Percentiles rank a stretch among this genome's conserved stretches.
phyloP scores from a whole-genome alignment of 1,284 basidiomycete genomes.

The Ustilago trichophora region DNA sequence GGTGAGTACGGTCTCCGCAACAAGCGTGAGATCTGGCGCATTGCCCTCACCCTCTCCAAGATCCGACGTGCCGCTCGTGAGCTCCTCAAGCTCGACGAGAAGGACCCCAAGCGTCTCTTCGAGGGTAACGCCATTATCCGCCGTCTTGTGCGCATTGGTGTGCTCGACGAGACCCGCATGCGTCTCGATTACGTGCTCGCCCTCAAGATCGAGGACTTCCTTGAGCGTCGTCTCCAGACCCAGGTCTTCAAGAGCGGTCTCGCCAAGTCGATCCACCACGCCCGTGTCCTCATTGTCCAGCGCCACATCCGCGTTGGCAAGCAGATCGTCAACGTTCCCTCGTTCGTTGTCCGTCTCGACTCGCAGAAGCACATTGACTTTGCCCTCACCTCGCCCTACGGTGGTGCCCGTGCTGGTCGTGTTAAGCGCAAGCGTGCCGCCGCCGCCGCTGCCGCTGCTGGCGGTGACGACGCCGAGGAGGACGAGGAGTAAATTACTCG shows the following conservation, averaged over 20 bases:
- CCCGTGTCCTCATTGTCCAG: slow-evolving; percentile 96
- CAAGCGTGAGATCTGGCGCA: slow-evolving; percentile 99
- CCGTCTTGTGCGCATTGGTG: slow-evolving; percentile 98
- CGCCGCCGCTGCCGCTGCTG: slow-evolving; percentile 90
- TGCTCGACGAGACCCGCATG: slow-evolving; percentile 99
- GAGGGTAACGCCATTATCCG: slow-evolving; percentile 99
- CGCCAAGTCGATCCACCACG: slow-evolving; percentile 98
- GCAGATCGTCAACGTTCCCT: slow-evolving; percentile 99
- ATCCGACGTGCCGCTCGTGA: slow-evolving; percentile 99
- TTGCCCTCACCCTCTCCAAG: slow-evolving; percentile 94
- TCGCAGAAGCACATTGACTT: slow-evolving; percentile 90
- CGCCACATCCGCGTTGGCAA: slow-evolving; percentile 98
- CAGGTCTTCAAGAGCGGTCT: slow-evolving; percentile 99
- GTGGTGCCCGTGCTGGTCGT: slow-evolving; percentile 94
- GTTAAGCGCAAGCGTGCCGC: slow-evolving; percentile 98
- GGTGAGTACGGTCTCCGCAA: slow-evolving; percentile 99
- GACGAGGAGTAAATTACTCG: slow-evolving; percentile 55
- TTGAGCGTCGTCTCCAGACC: slow-evolving; percentile 98
- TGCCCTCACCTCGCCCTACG: slow-evolving; percentile 95
- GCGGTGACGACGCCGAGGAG: slow-evolving; percentile 84
- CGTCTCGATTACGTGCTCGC: slow-evolving; percentile 90
- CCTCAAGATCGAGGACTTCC: slow-evolving; percentile 99
- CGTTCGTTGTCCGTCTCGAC: slow-evolving; percentile 86
- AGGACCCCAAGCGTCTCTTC: slow-evolving; percentile 99
- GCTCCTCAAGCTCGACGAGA: slow-evolving; percentile 98